Evolutionary conservation across 2,329 filamentous ascomycete species (phyloP), one percentile per base, ranked within the genome.

Genomic region (Botrytis deweyae): DNA sequence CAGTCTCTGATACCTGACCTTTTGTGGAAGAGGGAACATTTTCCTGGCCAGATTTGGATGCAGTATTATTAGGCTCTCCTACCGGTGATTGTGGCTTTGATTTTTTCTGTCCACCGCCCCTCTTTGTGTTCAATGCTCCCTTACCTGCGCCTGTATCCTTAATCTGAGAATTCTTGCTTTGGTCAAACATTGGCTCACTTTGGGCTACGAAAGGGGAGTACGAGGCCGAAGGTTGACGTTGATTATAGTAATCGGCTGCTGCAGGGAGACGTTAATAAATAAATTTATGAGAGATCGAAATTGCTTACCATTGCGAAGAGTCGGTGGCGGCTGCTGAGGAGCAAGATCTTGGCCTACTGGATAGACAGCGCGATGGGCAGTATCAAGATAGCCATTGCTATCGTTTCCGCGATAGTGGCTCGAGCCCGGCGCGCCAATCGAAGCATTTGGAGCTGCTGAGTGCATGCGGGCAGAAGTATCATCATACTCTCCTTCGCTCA

Each of bases 401-500:
- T 76, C 74, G 72, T 75, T 78, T n/a, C 68, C 70, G 67, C 70
- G 67, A 89, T 76, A 78, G 25, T 77, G 76, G 64, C 66, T 70
- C 40, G 73, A 58, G 16, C 74, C 74, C 75, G 78, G 78, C 40
- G 68, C 72, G 49, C 67, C 65, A 40, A 68, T 49, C 36, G 74
- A 64, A 46, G 71, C 74, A 65, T 76, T 75, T 9, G 73, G 59
- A 40, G 74, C 61, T 36, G 72, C 55, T 46, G 67, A 33, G 46
- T 63, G 58, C 66, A 70, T 66, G 42, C 58, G 55, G 62, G 62
- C 71, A 52, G 70, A 63, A 3, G 87, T 78, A 77, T 89, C 87
- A 68, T 89, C 87, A 67, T 87, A 85, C 77, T 91, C 90, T 29
- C 86, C 88, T 78, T 95, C 93, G 76, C 89, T 92, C 44, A 96